These are phyloP conservation scores for Cryptococcus hybrid DNA, from an alignment of 1,284 basidiomycete genomes.

Conservation along the genomic window DNA sequence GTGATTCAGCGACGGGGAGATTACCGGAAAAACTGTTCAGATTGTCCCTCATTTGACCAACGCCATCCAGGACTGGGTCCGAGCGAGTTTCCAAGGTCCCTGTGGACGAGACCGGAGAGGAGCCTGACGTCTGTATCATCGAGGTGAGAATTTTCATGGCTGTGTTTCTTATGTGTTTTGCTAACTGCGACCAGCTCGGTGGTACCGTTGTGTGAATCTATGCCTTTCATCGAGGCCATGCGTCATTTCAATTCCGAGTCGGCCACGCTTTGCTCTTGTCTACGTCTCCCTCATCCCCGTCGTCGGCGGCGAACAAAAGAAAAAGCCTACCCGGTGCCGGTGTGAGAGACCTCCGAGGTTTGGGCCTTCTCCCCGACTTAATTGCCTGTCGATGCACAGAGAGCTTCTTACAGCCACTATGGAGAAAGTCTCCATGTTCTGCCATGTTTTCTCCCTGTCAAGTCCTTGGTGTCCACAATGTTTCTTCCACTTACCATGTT, in stretches of 20 bases:
- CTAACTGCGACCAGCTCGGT: slow-evolving; percentile 63
- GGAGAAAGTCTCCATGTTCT: slow-evolving; percentile 97
- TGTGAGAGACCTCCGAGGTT: slow-evolving; percentile 87
- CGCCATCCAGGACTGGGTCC: slow-evolving; percentile 99
- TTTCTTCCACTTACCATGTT: slow-evolving; percentile 96
- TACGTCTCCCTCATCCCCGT: slow-evolving; percentile 98
- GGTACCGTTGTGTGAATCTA: slow-evolving; percentile 93
- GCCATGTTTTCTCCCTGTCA: slow-evolving; percentile 84
- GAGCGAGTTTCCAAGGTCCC: slow-evolving; percentile 91
- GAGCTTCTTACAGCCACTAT: slow-evolving; percentile 77
- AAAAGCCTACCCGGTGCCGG: slow-evolving; percentile 98
- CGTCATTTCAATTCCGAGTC: slow-evolving; percentile 98
- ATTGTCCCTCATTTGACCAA: slow-evolving; percentile 97
- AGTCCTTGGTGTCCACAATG: slow-evolving; percentile 95
- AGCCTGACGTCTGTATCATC: slow-evolving; percentile 95
- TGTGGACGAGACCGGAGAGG: slow-evolving; percentile 89
- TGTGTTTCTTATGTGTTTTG: no score
- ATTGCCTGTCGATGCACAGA: slow-evolving; percentile 81
- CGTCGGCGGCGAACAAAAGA: slow-evolving; percentile 99
- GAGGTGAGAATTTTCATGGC: slow-evolving; percentile 59
- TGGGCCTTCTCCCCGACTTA: slow-evolving; percentile 93
- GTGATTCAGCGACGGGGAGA: slow-evolving; percentile 77
- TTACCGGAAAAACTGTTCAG: slow-evolving; percentile 97
- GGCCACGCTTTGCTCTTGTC: slow-evolving; percentile 93
- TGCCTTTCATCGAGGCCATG: slow-evolving; percentile 98